Base-by-base conservation (phyloP, 164 flowering plant genomes). In the Macadamia tetraphylla region DNA sequence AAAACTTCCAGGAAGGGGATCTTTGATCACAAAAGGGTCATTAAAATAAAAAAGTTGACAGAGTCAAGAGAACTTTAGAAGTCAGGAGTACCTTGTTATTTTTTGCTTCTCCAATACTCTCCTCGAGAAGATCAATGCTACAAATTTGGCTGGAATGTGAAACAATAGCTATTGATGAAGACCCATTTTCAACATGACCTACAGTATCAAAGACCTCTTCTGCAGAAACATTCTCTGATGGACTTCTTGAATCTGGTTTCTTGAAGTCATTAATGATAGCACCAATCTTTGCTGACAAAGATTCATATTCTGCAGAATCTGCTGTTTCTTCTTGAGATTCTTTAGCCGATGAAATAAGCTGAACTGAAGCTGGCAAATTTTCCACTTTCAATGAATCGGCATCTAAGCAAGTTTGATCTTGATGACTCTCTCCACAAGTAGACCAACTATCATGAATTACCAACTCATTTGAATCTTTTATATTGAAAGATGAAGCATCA, bases 81-180 rank as follows among this genome's bases (percentile, higher is more conserved):
- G 9, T 3, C 14, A 43, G 63, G 15, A 58, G 30, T 75, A 94
- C 98, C 97, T 94, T 92, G 77, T 86, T 83, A 74, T 70, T 86
- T 79, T 84, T 92, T 46, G 96, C 96, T 68, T 86, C 92, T 48
- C 78, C 78, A 62, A 90, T 78, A 2, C 81, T 71, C 44, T 85
- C 84, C 52, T 90, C 97, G 71, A 94, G 89, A 59, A 81, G 66
- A 66, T 86, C 87, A 73, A 79, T 75, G 11, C 76, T 82, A 64
- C 79, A 73, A 35, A 64, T 72, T 73, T 88, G 82, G 49, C 75
- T 77, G 67, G 92, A 83, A 23, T 62, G 70, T 6, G 77, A 67
- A 63, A 68, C 68, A 49, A 64, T 15, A 62, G 73, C 48, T 64
- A 67, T 62, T 48, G 68, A 67, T 29, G 48, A 58, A 68, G 77